Conservation (phyloP, 2,329 filamentous ascomycete species). For the Botrytis tulipae region DNA sequence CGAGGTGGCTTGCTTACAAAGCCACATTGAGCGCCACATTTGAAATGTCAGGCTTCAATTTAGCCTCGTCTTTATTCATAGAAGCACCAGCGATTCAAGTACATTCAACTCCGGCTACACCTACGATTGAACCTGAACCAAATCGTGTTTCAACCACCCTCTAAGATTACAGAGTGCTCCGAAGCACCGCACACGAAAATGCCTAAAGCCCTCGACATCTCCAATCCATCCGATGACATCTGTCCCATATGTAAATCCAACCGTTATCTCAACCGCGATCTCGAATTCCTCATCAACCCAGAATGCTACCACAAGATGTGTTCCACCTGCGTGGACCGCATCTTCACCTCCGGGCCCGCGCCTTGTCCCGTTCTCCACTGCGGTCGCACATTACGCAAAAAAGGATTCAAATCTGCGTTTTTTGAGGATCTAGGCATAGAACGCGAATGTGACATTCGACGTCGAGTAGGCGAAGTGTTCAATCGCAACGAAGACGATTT, state of each 20-base stretch:
- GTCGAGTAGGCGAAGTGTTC: slow-evolving; percentile 75
- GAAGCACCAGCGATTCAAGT: neutral
- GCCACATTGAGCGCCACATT: neutral
- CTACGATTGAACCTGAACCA: slow-evolving; percentile 17
- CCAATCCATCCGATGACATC: slow-evolving; percentile 56
- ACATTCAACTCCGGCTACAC: neutral
- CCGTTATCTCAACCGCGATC: slow-evolving; percentile 89
- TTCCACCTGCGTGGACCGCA: slow-evolving; percentile 88
- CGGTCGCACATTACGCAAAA: slow-evolving; percentile 79
- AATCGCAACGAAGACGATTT: slow-evolving; percentile 92
- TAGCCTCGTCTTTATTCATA: neutral
- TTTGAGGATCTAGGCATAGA: slow-evolving; percentile 87
- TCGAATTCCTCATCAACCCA: slow-evolving; percentile 94
- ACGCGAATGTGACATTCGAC: slow-evolving; percentile 88
- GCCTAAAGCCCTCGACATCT: slow-evolving; percentile 21
- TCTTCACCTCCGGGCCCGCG: slow-evolving; percentile 88
- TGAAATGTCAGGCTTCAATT: neutral
- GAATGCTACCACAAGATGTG: slow-evolving; percentile 99
- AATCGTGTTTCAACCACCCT: slow-evolving; percentile 20
- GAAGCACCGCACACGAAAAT: neutral
- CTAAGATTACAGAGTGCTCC: neutral
- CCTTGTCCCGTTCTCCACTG: slow-evolving; percentile 91
- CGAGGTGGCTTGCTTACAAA: slow-evolving; percentile 24
- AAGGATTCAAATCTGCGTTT: slow-evolving; percentile 81
- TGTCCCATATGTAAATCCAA: slow-evolving; percentile 98